Base-by-base conservation (phyloP, 2,329 filamentous ascomycete species). In the Verticillium zaregamsianum region DNA sequence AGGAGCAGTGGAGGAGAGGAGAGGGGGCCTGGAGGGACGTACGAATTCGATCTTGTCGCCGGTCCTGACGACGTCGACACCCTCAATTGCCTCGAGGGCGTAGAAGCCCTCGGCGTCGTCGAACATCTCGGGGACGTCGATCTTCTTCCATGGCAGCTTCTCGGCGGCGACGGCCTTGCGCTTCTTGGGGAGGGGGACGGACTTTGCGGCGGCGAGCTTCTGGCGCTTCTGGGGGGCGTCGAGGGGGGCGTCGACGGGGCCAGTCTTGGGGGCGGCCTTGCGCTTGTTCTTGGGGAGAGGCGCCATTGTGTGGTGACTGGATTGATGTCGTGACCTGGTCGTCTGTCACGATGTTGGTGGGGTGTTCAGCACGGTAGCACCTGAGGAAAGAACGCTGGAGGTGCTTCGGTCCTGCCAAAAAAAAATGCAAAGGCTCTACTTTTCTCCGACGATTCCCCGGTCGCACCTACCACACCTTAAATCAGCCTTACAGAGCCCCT, bases 81-180 rank as follows among this genome's bases (percentile, higher is more conserved):
- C 92, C 17, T 96, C 91, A 56, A 98, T 89, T 70, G 98, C 93
- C 70, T 99, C 93, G 2, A 99, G 78, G 0, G 91, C 93, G 69
- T 89, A 96, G 74, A 99, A 97, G 0, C 95, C 95, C 66, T 96
- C 93, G n/a, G 91, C 91, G 76, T 97, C 92, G 55, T 94, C 88
- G 68, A 93, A 81, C 71, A 90, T 87, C 70, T 93, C 90, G 7
- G 92, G 91, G 3, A 95, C 86, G 23, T 86, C 80, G 12, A 83
- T 79, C 45, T 79, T 74, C 68, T 83, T 79, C 86, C 86, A 89
- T 72, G 77, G 73, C 54, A 89, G 74, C 1, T 81, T 75, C 65
- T 81, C 74, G 33, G 80, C 74, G 54, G 79, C 76, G 25, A 84
- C 76, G 2, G 77, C 70, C 52, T 74, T 74, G 68, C 76, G 80